A percentile compares a stretch with the other conserved stretches of the same genome.
These are phyloP conservation scores for Collariella sp. DNA, from an alignment of 495 filamentous ascomycete genomes.

Conservation along the genomic window DNA sequence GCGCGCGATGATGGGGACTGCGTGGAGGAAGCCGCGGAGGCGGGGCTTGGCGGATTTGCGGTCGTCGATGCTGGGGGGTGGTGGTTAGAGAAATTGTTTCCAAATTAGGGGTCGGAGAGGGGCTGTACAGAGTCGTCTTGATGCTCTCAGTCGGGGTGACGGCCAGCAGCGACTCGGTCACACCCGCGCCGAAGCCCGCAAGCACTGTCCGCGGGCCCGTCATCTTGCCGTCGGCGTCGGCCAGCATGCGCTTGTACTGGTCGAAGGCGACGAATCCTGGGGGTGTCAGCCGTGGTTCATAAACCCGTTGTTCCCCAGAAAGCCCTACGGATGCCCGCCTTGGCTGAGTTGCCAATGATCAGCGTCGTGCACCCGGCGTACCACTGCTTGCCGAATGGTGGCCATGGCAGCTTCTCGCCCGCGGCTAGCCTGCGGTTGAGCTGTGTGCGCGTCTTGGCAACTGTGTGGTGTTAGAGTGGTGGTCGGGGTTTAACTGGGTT, in stretches of 20 bases:
- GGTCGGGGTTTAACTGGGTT: slow-evolving; percentile 5
- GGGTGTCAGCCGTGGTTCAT: background rate
- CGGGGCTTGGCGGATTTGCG: slow-evolving; percentile 79
- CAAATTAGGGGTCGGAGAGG: background rate
- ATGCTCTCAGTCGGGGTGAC: slow-evolving; percentile 98
- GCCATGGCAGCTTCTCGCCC: slow-evolving; percentile 86
- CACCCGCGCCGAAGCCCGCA: slow-evolving; percentile 88
- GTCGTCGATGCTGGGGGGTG: slow-evolving; percentile 69
- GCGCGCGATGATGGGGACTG: slow-evolving; percentile 72
- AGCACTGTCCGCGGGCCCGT: slow-evolving; percentile 85
- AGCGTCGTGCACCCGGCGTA: slow-evolving; percentile 96
- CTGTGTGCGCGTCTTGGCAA: slow-evolving; percentile 92
- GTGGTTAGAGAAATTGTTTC: background rate
- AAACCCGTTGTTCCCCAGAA: background rate
- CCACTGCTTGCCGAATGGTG: slow-evolving; percentile 88
- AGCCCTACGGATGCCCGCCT: slow-evolving; percentile 81
- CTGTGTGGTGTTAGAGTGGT: slow-evolving; percentile 26
- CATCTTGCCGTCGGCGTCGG: slow-evolving; percentile 79
- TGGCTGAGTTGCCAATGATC: slow-evolving; percentile 92
- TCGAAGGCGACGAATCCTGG: slow-evolving; percentile 94
- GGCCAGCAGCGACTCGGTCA: slow-evolving; percentile 85
- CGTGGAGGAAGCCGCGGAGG: slow-evolving; percentile 88
- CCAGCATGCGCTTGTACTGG: slow-evolving; percentile 72
- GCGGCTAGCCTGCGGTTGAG: slow-evolving; percentile 78
- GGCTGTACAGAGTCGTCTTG: slow-evolving; percentile 75